Conservation (phyloP, 2,329 filamentous ascomycete genomes). For the Monosporascus sp. region DNA sequence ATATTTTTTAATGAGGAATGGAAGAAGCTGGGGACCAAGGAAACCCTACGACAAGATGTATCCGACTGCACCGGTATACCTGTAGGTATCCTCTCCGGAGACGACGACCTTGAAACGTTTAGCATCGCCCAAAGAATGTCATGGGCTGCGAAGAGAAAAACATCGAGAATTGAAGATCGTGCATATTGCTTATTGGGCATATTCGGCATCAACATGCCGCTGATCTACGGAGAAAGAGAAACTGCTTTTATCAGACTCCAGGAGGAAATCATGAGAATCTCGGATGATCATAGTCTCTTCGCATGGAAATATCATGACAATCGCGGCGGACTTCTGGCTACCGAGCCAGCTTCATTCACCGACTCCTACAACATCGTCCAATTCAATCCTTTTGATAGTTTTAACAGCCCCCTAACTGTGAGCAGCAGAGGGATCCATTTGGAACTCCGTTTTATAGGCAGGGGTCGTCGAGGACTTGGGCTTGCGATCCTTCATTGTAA, state of each 20-base stretch:
- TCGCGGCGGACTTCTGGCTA: no score
- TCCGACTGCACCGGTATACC: conserved; percentile 14
- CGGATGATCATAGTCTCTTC: conserved; percentile 24
- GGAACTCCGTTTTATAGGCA: no score
- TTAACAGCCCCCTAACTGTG: no score
- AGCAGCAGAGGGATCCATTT: no score
- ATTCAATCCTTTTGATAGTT: no score
- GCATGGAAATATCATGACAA: conserved; percentile 21
- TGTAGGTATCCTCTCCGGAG: conserved; percentile 7
- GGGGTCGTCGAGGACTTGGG: no score
- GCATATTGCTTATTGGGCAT: conserved; percentile 41
- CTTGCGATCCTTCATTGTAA: no score
- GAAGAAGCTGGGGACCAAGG: conserved; percentile 2
- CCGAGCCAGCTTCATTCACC: no score
- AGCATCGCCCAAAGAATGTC: conserved; percentile 36
- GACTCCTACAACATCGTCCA: no score
- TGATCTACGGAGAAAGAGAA: conserved; percentile 36
- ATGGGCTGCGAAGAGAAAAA: conserved; percentile 31
- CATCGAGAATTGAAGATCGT: conserved; percentile 32
- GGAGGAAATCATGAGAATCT: conserved; percentile 28
- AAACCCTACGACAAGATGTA: conserved; percentile 6
- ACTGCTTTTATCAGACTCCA: conserved; percentile 29
- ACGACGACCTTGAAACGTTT: conserved; percentile 30
- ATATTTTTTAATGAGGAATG: conserved; percentile 19
- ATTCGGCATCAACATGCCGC: conserved; percentile 38